These are phyloP conservation scores for Xylariaceae sp. DNA, from an alignment of 2,329 filamentous ascomycete species.

Conservation along the genomic window DNA sequence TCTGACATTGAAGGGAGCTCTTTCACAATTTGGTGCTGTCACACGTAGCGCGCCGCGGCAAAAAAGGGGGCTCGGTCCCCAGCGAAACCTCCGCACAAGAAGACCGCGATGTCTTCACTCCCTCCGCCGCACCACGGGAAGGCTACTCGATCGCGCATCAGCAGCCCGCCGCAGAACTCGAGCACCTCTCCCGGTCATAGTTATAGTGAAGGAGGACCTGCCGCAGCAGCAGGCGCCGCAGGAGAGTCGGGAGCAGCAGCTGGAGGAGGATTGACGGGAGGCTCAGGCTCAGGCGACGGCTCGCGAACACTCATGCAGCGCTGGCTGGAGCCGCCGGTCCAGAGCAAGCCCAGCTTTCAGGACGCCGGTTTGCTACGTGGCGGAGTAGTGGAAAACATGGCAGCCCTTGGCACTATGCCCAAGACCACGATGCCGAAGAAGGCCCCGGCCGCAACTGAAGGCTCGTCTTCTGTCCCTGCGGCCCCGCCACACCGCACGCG, in stretches of 20 bases:
- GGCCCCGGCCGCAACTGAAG: conserved; percentile 34
- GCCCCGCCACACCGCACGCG: conserved; percentile 15
- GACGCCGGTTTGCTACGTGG: conserved; percentile 68
- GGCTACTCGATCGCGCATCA: conserved; percentile 47
- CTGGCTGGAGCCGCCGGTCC: conserved; percentile 55
- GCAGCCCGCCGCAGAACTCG: conserved; percentile 44
- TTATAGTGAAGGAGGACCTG: conserved; percentile 4
- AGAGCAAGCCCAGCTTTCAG: conserved; percentile 66
- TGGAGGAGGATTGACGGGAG: background rate
- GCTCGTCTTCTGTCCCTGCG: too few species aligned
- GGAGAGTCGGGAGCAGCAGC: background rate
- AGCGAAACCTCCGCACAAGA: conserved; percentile 15
- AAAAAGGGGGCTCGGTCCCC: conserved; percentile 27
- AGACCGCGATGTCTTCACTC: conserved; percentile 24
- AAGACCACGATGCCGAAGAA: conserved; percentile 56
- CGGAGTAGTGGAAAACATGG: conserved; percentile 79
- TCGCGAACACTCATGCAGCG: conserved; percentile 48
- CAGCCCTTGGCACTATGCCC: conserved; percentile 69
- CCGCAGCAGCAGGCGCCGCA: background rate
- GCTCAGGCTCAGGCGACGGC: conserved; percentile 27
- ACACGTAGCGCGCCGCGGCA: conserved; percentile 18
- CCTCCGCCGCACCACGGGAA: conserved; percentile 17
- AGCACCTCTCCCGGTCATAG: conserved; percentile 32
- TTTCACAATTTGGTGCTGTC: conserved; percentile 22
- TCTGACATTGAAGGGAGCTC: conserved; percentile 17